These are phyloP conservation scores for Apiotrichum gamsii DNA, from an alignment of 1,284 basidiomycete genomes.

Conservation along the genomic window DNA sequence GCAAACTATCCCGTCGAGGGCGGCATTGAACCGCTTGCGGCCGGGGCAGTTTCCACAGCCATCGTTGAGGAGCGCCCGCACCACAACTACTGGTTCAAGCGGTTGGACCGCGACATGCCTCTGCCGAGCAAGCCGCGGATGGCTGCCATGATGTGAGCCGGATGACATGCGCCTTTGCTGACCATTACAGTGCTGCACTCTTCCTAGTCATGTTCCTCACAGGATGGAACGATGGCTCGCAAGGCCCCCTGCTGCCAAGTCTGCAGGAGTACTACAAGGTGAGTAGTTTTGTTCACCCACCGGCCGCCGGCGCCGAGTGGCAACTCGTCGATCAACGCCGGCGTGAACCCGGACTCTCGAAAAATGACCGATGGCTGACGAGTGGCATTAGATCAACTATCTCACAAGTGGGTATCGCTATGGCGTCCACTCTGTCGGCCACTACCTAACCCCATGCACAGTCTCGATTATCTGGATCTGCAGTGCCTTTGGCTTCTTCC, in stretches of 20 bases:
- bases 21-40: neutral
- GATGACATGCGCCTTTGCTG: too few relatives aligned
- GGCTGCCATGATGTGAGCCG: slow-evolving; percentile 34
- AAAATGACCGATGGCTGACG: too few relatives aligned
- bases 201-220: slow-evolving; percentile 46
- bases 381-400: too few relatives aligned
- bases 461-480: slow-evolving; percentile 58
- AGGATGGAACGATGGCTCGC: slow-evolving; percentile 60
- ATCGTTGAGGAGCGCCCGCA: neutral
- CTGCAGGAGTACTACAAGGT: slow-evolving; percentile 53
- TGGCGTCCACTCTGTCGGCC: too few relatives aligned
- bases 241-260: slow-evolving; percentile 57
- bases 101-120: slow-evolving; percentile 21
- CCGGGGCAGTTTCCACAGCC: neutral
- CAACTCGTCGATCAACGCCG: too few relatives aligned
- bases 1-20: neutral
- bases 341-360: too few relatives aligned
- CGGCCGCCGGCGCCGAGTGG: too few relatives aligned
- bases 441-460: slow-evolving; percentile 45
- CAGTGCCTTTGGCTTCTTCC: slow-evolving; percentile 54
- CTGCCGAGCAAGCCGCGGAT: slow-evolving; percentile 17
- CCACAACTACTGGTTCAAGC: slow-evolving; percentile 20
- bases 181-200: slow-evolving; percentile 8
- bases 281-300: slow-evolving; percentile 5
- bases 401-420: too few relatives aligned